phyloP scores from a whole-genome alignment of 2,329 filamentous ascomycete genomes.

The Colletotrichum truncatum region DNA sequence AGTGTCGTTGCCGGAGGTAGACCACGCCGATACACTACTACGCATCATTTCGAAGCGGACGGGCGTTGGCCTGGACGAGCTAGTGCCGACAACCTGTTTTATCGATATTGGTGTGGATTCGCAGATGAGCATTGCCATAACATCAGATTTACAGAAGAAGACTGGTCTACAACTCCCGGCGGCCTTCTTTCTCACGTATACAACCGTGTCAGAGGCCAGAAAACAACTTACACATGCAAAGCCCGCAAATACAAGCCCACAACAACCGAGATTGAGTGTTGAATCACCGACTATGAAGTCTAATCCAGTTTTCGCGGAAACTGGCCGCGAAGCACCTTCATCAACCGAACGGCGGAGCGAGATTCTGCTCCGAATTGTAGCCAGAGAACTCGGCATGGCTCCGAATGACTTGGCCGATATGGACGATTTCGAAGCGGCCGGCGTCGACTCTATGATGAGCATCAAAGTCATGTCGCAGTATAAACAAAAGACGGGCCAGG shows the following conservation, averaged over 20 bases:
- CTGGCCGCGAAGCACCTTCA: too few species aligned
- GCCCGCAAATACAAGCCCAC: neutral
- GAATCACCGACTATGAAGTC: too few species aligned
- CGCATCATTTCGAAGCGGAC: neutral
- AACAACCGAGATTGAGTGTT: neutral
- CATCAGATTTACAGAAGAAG: neutral
- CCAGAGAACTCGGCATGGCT: too few species aligned
- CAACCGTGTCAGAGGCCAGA: neutral
- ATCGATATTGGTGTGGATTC: neutral
- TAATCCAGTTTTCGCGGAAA: too few species aligned
- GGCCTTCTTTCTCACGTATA: neutral
- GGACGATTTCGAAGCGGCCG: too few species aligned
- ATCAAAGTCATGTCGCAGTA: too few species aligned
- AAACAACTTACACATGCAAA: neutral
- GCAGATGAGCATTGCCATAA: constrained; percentile 1
- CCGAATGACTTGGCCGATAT: too few species aligned
- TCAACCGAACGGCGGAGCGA: too few species aligned
- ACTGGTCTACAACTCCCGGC: neutral
- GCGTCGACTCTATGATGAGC: too few species aligned
- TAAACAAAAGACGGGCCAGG: too few species aligned
- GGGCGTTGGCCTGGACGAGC: neutral
- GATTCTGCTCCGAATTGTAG: too few species aligned
- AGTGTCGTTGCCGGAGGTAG: neutral
- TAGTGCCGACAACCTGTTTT: neutral
- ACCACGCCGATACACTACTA: neutral